Conservation (phyloP, 2,329 filamentous ascomycete species). For the Talaromyces sp. region DNA sequence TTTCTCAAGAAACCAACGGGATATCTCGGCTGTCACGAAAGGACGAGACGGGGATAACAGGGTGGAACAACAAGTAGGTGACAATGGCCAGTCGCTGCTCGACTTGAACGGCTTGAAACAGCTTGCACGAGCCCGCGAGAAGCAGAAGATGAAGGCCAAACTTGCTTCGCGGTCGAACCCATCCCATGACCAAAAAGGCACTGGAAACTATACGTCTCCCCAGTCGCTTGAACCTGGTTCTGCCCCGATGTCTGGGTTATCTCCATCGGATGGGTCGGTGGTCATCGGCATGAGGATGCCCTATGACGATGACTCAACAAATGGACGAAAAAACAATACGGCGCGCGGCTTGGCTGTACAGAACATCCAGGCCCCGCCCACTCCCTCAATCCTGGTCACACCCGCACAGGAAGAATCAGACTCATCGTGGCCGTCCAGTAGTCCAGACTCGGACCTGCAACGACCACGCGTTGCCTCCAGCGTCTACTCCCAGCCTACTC, state of each 20-base stretch:
- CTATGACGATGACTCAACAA: constrained; percentile 22
- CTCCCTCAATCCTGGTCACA: constrained; percentile 43
- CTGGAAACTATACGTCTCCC: constrained; percentile 13
- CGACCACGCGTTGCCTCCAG: constrained; percentile 35
- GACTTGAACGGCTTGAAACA: constrained; percentile 34
- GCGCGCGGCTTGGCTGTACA: not conserved
- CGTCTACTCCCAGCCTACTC: constrained; percentile 39
- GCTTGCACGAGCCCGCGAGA: constrained; percentile 28
- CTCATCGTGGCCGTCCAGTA: constrained; percentile 27
- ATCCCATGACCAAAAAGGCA: constrained; percentile 7
- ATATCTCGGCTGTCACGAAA: not conserved
- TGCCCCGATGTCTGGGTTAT: constrained; percentile 30
- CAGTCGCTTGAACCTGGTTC: constrained; percentile 14
- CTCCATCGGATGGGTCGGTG: constrained; percentile 41
- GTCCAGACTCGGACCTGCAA: constrained; percentile 14
- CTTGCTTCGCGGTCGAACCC: not conserved
- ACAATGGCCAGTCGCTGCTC: constrained; percentile 21
- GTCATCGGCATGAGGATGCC: constrained; percentile 43
- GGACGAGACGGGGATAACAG: constrained; percentile 5
- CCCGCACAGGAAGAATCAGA: constrained; percentile 34
- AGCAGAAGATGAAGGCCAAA: constrained; percentile 23
- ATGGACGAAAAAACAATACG: not conserved
- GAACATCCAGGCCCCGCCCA: constrained; percentile 28
- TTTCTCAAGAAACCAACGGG: constrained; percentile 21
- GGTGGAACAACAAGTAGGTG: constrained; percentile 9